A percentile compares a stretch with the other conserved stretches of the same genome.
These are phyloP conservation scores for Paratinospora sagittata DNA, from an alignment of 164 flowering plant genomes.

Conservation along the genomic window DNA sequence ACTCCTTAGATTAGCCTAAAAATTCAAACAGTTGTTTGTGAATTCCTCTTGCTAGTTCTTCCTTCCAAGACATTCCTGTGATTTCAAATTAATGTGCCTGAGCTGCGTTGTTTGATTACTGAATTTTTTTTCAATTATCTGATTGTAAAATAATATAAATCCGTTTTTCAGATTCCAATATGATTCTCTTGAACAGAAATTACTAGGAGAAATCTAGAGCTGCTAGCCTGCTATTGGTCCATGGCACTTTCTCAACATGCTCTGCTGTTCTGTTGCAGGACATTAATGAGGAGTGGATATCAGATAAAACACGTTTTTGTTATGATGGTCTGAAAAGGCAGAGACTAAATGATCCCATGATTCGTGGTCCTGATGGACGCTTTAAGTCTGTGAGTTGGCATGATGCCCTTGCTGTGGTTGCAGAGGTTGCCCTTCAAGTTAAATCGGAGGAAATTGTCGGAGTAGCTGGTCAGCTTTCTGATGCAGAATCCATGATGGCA, in stretches of 20 bases:
- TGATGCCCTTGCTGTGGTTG: slow-evolving; percentile 90
- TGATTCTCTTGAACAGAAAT: background rate
- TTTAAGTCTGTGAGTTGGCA: slow-evolving; percentile 95
- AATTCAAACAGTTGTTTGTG: background rate
- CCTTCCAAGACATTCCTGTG: background rate
- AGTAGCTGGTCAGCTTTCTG: slow-evolving; percentile 85
- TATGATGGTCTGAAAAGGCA: slow-evolving; percentile 99
- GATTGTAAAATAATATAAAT: background rate
- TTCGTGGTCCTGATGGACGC: slow-evolving; percentile 94
- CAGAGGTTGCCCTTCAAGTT: slow-evolving; percentile 65
- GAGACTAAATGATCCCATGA: slow-evolving; percentile 95
- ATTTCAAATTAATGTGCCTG: background rate
- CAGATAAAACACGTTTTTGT: slow-evolving; percentile 97
- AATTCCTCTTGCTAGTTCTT: background rate
- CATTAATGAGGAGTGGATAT: slow-evolving; percentile 98
- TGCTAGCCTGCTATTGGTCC: background rate
- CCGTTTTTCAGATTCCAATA: background rate
- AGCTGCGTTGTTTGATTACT: background rate
- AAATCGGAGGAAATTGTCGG: slow-evolving; percentile 93
- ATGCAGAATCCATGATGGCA: slow-evolving; percentile 98
- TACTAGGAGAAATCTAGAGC: background rate
- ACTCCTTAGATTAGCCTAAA: too few species aligned
- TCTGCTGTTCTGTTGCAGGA: slow-evolving; percentile 49
- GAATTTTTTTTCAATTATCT: background rate
- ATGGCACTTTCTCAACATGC: background rate